Conservation (phyloP, 2,329 filamentous ascomycete species). For the Magnaporthiopsis incrustans region DNA sequence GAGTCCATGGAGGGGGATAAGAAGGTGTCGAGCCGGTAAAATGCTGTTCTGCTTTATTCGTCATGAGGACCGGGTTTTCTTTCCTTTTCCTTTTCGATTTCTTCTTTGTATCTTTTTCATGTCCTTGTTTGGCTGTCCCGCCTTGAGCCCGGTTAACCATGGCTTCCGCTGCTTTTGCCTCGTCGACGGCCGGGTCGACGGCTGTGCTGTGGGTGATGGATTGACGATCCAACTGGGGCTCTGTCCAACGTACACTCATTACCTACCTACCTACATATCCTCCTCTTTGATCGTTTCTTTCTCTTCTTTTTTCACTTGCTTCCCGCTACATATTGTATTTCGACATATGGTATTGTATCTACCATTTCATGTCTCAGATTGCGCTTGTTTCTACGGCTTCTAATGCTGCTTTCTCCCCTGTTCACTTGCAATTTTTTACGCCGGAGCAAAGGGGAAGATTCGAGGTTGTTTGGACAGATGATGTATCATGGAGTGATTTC, state of each 20-base stretch:
- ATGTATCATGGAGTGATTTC: too few relatives aligned
- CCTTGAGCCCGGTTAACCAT: background rate
- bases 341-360: too few relatives aligned
- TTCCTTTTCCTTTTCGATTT: background rate
- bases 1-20: slow-evolving; percentile 21
- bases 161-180: background rate
- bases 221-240: background rate
- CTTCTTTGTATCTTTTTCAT: background rate
- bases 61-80: background rate
- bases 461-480: too few relatives aligned
- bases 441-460: too few relatives aligned
- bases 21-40: slow-evolving; percentile 10
- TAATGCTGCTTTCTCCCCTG: too few relatives aligned
- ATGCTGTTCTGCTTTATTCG: background rate
- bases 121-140: background rate
- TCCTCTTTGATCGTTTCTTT: too few relatives aligned
- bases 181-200: background rate
- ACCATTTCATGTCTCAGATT: too few relatives aligned
- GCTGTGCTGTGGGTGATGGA: background rate
- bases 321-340: too few relatives aligned
- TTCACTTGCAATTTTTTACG: too few relatives aligned
- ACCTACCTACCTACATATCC: background rate
- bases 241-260: background rate
- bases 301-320: too few relatives aligned
- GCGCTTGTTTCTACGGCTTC: too few relatives aligned